Conservation (phyloP, 2,329 filamentous ascomycete species). For the Colletotrichum australisinense region DNA sequence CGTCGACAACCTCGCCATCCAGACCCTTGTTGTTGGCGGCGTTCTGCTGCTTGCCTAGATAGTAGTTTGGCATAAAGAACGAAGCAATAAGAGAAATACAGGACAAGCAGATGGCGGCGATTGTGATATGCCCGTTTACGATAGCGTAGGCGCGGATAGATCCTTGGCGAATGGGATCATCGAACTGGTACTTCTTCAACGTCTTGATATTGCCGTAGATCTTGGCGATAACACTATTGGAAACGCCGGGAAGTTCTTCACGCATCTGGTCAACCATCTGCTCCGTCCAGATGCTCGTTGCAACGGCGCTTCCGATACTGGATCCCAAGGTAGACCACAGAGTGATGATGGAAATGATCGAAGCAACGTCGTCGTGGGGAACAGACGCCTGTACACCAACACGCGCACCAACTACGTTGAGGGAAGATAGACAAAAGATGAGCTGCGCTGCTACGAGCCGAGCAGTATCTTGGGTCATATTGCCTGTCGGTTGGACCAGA, state of each 20-base stretch:
- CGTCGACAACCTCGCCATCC: conserved; percentile 39
- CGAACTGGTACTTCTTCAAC: too few species aligned
- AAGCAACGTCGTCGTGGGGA: too few species aligned
- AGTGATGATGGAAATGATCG: too few species aligned
- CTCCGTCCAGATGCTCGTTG: conserved; percentile 51
- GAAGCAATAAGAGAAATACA: conserved; percentile 40
- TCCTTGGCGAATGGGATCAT: too few species aligned
- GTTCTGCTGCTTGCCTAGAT: conserved; percentile 49
- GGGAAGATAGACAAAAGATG: background rate
- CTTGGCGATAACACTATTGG: too few species aligned
- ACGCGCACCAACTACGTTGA: background rate
- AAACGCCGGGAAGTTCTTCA: conserved; percentile 43
- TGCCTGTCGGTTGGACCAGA: background rate
- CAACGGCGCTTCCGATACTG: conserved; percentile 51
- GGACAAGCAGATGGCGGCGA: too few species aligned
- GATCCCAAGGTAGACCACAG: conserved; percentile 39
- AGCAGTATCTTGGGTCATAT: background rate
- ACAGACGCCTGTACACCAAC: too few species aligned
- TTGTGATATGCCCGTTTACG: too few species aligned
- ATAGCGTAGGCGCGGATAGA: too few species aligned
- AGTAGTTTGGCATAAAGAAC: conserved; percentile 55
- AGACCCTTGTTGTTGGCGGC: conserved; percentile 47
- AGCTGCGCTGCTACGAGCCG: background rate
- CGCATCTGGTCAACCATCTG: conserved; percentile 49
- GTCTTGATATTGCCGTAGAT: too few species aligned